These are phyloP conservation scores for Leccinum subatratum DNA, from an alignment of 1,284 basidiomycete species.

Conservation along the genomic window DNA sequence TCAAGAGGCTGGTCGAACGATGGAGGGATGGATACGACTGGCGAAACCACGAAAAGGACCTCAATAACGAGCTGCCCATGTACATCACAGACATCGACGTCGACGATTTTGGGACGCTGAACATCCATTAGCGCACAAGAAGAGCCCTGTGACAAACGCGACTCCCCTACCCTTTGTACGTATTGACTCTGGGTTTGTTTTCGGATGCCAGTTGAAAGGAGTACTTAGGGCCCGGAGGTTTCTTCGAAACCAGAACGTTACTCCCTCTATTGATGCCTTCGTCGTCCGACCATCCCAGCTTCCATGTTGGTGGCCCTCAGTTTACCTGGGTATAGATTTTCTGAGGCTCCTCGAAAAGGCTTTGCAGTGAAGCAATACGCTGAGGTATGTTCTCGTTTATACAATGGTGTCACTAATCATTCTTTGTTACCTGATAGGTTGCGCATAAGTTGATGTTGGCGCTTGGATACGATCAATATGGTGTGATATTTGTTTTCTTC, in stretches of 20 bases:
- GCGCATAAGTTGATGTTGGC: conserved; percentile 50
- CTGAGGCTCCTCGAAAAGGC: conserved; percentile 40
- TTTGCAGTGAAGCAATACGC: conserved; percentile 37
- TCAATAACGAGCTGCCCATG: conserved; percentile 42
- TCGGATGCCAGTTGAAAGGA: neutral
- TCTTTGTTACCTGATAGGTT: conserved; percentile 11
- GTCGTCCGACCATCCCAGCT: conserved; percentile 45
- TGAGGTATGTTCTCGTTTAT: conserved; percentile 29
- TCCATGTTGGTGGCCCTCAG: conserved; percentile 56
- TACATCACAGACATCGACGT: conserved; percentile 41
- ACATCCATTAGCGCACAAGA: conserved; percentile 44
- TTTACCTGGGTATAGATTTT: conserved; percentile 56
- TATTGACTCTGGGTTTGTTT: neutral
- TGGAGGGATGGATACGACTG: conserved; percentile 45
- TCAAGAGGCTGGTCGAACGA: conserved; percentile 35
- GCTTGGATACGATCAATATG: conserved; percentile 51
- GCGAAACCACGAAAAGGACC: conserved; percentile 36
- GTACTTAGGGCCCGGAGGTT: conserved; percentile 53
- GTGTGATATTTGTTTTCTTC: conserved; percentile 26
- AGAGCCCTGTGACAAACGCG: conserved; percentile 33
- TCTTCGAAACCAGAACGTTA: conserved; percentile 52
- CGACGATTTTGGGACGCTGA: conserved; percentile 35
- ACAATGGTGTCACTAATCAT: neutral
- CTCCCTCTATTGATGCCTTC: conserved; percentile 45
- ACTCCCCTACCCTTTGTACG: conserved; percentile 47